Conservation (phyloP, 306 rosid genomes). For the Trichosanthes truncata region DNA sequence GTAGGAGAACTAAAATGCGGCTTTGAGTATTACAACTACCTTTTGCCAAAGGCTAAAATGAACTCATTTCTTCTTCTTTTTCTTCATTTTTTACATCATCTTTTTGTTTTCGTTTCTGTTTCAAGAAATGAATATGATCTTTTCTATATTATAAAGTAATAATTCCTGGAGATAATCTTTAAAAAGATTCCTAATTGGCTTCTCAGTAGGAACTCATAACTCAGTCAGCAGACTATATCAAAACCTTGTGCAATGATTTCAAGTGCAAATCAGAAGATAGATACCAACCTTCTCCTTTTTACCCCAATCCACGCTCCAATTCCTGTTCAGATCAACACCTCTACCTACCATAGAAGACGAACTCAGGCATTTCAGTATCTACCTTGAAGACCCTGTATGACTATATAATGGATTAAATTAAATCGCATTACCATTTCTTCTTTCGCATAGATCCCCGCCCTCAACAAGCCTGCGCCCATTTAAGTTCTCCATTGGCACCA, state of each 20-base stretch:
- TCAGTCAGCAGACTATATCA: neutral
- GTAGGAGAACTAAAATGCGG: conserved; percentile 11
- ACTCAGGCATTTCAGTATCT: conserved; percentile 19
- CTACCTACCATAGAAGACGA: conserved; percentile 56
- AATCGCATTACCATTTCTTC: conserved; percentile 72
- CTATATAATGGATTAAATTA: conserved; percentile 4
- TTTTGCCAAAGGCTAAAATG: neutral
- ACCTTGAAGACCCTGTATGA: conserved; percentile 11
- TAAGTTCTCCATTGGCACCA: conserved; percentile 88
- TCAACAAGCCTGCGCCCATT: conserved; percentile 89
- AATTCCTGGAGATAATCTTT: neutral
- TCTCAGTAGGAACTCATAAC: neutral
- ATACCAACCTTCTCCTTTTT: conserved; percentile 83
- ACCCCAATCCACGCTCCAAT: conserved; percentile 99
- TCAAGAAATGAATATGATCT: neutral
- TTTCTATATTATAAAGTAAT: neutral
- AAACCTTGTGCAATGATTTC: neutral
- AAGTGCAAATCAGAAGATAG: neutral
- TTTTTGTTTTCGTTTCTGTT: neutral
- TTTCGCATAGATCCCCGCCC: conserved; percentile 86
- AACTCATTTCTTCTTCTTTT: neutral
- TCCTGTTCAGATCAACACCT: conserved; percentile 98
- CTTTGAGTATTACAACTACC: neutral
- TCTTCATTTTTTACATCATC: neutral
- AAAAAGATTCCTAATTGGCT: neutral